phyloP scores from a whole-genome alignment of 2,329 filamentous ascomycete species.

The Parastagonospora nodorum region DNA sequence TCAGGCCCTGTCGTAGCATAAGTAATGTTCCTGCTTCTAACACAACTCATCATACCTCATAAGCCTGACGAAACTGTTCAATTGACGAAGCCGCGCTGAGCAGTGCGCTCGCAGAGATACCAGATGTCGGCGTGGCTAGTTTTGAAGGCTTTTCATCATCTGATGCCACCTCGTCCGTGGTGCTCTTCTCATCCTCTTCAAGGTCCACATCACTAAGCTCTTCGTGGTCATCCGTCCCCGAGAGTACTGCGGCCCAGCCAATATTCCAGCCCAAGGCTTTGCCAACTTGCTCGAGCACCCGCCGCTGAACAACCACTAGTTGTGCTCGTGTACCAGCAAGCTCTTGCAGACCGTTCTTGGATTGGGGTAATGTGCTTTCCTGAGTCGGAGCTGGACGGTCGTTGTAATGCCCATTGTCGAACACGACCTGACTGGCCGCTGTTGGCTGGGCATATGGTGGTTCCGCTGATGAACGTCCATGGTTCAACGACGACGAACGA shows the following conservation, averaged over 20 bases:
- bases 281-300: slow-evolving; percentile 76
- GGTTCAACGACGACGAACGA: slow-evolving; percentile 64
- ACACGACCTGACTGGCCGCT: slow-evolving; percentile 41
- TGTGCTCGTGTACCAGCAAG: slow-evolving; percentile 83
- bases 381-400: slow-evolving; percentile 32
- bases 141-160: slow-evolving; percentile 6
- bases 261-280: slow-evolving; percentile 74
- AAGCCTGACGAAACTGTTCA: slow-evolving; percentile 47
- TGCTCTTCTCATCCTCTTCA: slow-evolving; percentile 25
- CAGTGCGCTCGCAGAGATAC: slow-evolving; percentile 38
- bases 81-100: slow-evolving; percentile 42
- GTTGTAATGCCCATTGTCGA: slow-evolving; percentile 46
- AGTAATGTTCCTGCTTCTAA: slow-evolving; percentile 1
- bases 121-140: slow-evolving; percentile 22
- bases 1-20: slow-evolving; percentile 74
- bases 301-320: slow-evolving; percentile 78
- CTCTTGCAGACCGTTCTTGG: slow-evolving; percentile 72
- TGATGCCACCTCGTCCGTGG: slow-evolving; percentile 11
- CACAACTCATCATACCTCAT: slow-evolving; percentile 38
- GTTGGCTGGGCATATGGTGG: slow-evolving; percentile 39
- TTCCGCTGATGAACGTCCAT: slow-evolving; percentile 37
- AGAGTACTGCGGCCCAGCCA: slow-evolving; percentile 65
- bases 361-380: slow-evolving; percentile 21
- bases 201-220: slow-evolving; percentile 47
- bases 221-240: slow-evolving; percentile 26